Evolutionary conservation across 768 basidiomycete species (phyloP), one percentile per base, ranked within the genome.

Genomic region (Tulasnella sp.): DNA sequence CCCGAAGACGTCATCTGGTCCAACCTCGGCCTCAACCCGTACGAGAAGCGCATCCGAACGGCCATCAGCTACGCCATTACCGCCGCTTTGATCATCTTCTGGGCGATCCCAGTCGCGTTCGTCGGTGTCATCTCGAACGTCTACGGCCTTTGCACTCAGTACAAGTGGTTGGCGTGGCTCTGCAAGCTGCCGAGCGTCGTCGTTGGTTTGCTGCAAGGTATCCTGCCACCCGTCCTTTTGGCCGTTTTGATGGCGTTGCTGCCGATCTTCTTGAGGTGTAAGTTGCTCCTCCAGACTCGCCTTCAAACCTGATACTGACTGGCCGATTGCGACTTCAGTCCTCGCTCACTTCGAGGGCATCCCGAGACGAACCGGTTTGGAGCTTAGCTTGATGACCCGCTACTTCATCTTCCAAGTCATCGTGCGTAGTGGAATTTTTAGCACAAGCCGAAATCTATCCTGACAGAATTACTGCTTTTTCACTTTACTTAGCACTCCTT

Each of bases 401-500:
- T 99, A 89, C 87, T 97, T 97, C 87, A 87, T 95, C 82, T 98
- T 98, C 89, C 93, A 94, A 87, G 94, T 97, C 75, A 87, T 98
- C 77, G 95, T 97, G 86, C 82, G n/a, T n/a, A n/a, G n/a, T n/a
- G n/a, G n/a, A n/a, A n/a, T n/a, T n/a, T n/a, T n/a, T n/a, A n/a
- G n/a, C n/a, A n/a, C n/a, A n/a, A n/a, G n/a, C n/a, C n/a, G n/a
- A n/a, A n/a, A n/a, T n/a, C n/a, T n/a, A n/a, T n/a, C n/a, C n/a
- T n/a, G n/a, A n/a, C n/a, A n/a, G n/a, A n/a, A n/a, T n/a, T n/a
- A n/a, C n/a, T n/a, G n/a, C n/a, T n/a, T n/a, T n/a, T n/a, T n/a
- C n/a, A n/a, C n/a, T n/a, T n/a, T n/a, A n/a, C n/a, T n/a, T n/a
- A 98, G 94, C 94, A 99, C 86, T 95, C 95, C 2, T 99, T 99